These are phyloP conservation scores for Apophysomyces sp. DNA, from an alignment of 371 early-diverging fungal species.

Conservation along the genomic window DNA sequence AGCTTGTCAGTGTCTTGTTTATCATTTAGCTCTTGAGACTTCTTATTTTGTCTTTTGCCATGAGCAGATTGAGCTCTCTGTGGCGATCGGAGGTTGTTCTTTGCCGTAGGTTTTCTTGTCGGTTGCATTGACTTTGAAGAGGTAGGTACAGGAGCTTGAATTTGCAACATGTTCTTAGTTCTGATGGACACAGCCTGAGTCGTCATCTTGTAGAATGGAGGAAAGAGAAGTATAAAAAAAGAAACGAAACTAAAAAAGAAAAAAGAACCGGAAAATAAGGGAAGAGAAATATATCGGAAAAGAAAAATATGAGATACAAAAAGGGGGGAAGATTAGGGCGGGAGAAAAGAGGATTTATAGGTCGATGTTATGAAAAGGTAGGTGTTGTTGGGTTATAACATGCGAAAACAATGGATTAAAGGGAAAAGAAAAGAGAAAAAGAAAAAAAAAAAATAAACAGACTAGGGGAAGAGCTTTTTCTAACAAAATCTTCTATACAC, in stretches of 20 bases:
- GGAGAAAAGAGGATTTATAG: background rate
- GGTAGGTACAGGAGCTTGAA: background rate
- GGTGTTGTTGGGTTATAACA: background rate
- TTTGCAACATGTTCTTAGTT: constrained; percentile 8
- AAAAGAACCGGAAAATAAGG: background rate
- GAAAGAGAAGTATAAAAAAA: background rate
- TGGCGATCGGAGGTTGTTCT: background rate
- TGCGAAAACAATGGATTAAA: constrained; percentile 1
- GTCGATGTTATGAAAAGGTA: background rate
- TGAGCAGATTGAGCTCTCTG: constrained; percentile 21
- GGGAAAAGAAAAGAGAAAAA: constrained; percentile 4
- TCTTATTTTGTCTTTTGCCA: constrained; percentile 21
- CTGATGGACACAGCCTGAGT: background rate
- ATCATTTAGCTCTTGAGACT: constrained; percentile 6
- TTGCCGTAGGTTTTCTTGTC: background rate
- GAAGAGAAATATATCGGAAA: constrained; percentile 6
- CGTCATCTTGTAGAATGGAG: background rate
- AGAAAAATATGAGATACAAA: background rate
- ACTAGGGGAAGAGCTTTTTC: background rate
- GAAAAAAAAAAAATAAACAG: background rate
- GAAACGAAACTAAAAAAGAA: background rate
- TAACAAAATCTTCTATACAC: constrained; percentile 4
- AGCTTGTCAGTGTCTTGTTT: constrained; percentile 1
- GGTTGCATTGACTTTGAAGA: background rate
- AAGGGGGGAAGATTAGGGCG: background rate